phyloP scores from a whole-genome alignment of 129 eudicot genomes.

The Dittrichia graveolens region DNA sequence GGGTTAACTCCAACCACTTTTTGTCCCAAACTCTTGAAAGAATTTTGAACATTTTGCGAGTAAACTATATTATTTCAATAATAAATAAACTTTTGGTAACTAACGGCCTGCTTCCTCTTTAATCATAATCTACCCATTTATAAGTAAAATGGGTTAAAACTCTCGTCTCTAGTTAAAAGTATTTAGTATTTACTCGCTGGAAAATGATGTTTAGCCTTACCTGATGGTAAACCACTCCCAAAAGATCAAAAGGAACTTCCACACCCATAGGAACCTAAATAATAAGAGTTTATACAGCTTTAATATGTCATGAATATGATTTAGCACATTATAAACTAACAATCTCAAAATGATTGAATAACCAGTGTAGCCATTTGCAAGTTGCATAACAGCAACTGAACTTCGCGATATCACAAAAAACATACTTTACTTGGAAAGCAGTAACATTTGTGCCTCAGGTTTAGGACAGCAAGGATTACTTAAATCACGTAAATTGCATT shows the following conservation, averaged over 20 bases:
- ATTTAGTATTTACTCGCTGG: not conserved
- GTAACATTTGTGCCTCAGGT: not conserved
- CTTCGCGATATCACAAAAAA: constrained; percentile 6
- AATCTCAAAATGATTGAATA: not conserved
- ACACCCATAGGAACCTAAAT: constrained; percentile 84
- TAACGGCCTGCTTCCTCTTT: not conserved
- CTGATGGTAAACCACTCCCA: constrained; percentile 91
- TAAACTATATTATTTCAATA: not conserved
- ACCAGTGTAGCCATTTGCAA: not conserved
- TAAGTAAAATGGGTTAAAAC: not conserved
- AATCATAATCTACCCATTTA: no score
- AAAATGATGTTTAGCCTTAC: constrained; percentile 34
- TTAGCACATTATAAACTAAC: constrained; percentile 5
- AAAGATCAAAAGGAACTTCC: constrained; percentile 82
- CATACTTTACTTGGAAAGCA: not conserved
- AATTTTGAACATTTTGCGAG: no score
- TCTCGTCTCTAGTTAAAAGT: not conserved
- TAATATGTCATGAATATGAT: not conserved
- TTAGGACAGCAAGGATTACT: not conserved
- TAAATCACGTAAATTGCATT: not conserved
- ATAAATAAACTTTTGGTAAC: not conserved
- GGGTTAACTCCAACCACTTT: not conserved
- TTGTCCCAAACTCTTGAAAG: not conserved
- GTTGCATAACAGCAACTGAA: not conserved
- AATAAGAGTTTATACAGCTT: not conserved